Base-by-base conservation (phyloP, 768 basidiomycete genomes). In the Lentinus brumalis region DNA sequence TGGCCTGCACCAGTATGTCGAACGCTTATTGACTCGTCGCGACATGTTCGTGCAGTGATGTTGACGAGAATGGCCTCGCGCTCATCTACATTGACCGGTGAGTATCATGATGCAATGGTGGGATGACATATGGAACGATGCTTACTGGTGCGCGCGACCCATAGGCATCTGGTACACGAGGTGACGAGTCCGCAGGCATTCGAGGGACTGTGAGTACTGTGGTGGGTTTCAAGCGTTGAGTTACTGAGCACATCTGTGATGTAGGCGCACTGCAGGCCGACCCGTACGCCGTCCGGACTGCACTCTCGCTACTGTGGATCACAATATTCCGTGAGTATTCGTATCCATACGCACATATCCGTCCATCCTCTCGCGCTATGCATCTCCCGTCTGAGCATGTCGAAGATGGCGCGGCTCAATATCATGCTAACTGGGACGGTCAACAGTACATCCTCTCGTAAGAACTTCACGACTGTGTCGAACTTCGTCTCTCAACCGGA, bases 41-140 rank as follows among this genome's bases (percentile, higher is more conserved):
- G 10, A 30, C 42, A 12, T 26, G 40, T 4, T 29, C 32, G 47
- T 66, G 47, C 68, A 93, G 92, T 40, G 83, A 90, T 69, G 73
- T 82, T 59, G 85, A 90, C 66, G 85, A 90, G 46, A 86, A 91
- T 68, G 92, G 90, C 50, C 79, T 89, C 50, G 87, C 91, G 6
- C 82, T 94, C 56, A 81, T 94, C 66, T 94, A 94, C 75, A 94
- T 80, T 58, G 79, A 80, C 61, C 70, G 79, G 79, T 79, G 59
- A 49, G 73, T 61, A 39, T 57, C 21, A 26, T 26, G 21, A 26
- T 16, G 11, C 50, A 5, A 18, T 12, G 21, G 45, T 16, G 29
- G 45, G 32, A 35, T 54, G 30, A 44, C 35, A 41, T n/a, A 18
- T 53, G 32, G 39, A 31, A 53, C 35, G 31, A 45, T 59, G 47